These are phyloP conservation scores for Tolypocladium tundrense DNA, from an alignment of 2,329 filamentous ascomycete species.

Conservation along the genomic window DNA sequence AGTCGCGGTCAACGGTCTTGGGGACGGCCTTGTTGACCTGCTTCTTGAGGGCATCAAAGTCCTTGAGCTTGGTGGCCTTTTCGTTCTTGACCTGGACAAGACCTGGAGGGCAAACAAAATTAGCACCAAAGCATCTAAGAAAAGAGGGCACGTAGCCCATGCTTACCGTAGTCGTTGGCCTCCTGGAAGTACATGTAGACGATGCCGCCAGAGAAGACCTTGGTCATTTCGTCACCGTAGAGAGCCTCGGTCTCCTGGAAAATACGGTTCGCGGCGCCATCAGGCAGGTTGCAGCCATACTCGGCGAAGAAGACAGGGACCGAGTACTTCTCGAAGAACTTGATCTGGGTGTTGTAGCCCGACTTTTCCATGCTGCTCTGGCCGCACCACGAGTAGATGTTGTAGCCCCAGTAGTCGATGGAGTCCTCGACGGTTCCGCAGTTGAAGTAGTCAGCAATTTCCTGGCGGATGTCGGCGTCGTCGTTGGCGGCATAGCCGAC, in stretches of 20 bases:
- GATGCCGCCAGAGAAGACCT: slow-evolving; percentile 88
- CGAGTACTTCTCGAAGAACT: slow-evolving; percentile 81
- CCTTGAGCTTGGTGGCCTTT: slow-evolving; percentile 55
- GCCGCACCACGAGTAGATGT: slow-evolving; percentile 99
- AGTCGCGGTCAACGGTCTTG: slow-evolving; percentile 50
- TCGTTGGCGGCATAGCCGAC: slow-evolving; percentile 97
- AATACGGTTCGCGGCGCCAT: slow-evolving; percentile 53
- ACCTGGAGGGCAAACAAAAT: slow-evolving; percentile 27
- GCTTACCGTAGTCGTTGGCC: slow-evolving; percentile 70
- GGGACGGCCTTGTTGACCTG: slow-evolving; percentile 61
- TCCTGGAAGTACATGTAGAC: slow-evolving; percentile 99
- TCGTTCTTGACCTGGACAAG: slow-evolving; percentile 53
- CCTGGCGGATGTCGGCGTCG: slow-evolving; percentile 68
- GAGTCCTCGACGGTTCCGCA: slow-evolving; percentile 56
- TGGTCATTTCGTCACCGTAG: slow-evolving; percentile 70
- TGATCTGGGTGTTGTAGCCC: slow-evolving; percentile 70
- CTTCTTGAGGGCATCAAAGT: slow-evolving; percentile 64
- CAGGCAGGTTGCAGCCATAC: slow-evolving; percentile 79
- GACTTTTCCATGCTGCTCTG: slow-evolving; percentile 66
- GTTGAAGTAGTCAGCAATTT: slow-evolving; percentile 90
- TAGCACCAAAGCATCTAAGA: slow-evolving; percentile 6
- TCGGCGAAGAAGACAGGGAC: slow-evolving; percentile 98
- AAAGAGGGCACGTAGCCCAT: background rate
- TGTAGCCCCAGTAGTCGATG: slow-evolving; percentile 99
- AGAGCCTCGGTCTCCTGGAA: slow-evolving; percentile 82